Evolutionary conservation across 306 rosid species (phyloP).

Genomic region (Fagus sylvatica): DNA sequence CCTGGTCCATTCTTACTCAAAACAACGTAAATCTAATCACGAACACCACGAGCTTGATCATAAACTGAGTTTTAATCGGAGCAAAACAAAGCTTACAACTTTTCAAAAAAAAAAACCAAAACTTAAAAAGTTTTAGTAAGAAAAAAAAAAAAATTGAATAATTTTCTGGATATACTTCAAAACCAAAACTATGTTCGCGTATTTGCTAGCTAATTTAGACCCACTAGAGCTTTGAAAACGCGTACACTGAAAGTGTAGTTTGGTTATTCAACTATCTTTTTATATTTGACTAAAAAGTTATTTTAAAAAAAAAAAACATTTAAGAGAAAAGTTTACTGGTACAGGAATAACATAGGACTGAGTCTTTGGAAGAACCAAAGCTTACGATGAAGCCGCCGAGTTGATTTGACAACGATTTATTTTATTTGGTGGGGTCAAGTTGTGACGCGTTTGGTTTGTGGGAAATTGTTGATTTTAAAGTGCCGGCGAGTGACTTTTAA

Average conservation of each 20-base stretch:
- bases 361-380: neutral
- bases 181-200: constrained; percentile 36
- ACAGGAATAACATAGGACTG: neutral
- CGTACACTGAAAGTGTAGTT: constrained; percentile 31
- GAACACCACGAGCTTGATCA: constrained; percentile 24
- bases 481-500: neutral
- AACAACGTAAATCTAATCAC: constrained; percentile 5
- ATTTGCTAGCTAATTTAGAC: constrained; percentile 31
- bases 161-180: constrained; percentile 10
- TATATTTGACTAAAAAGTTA: neutral
- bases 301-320: neutral
- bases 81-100: constrained; percentile 20
- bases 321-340: neutral
- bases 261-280: neutral
- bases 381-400: constrained; percentile 4
- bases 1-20: constrained; percentile 35
- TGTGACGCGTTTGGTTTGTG: neutral
- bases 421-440: neutral
- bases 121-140: neutral
- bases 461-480: neutral
- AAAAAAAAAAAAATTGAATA: neutral
- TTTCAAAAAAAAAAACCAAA: neutral
- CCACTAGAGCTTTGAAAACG: constrained; percentile 48
- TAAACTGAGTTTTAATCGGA: constrained; percentile 3
- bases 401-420: neutral